phyloP scores from a whole-genome alignment of 495 filamentous ascomycete species.

The Chaetomium cochliodes region DNA sequence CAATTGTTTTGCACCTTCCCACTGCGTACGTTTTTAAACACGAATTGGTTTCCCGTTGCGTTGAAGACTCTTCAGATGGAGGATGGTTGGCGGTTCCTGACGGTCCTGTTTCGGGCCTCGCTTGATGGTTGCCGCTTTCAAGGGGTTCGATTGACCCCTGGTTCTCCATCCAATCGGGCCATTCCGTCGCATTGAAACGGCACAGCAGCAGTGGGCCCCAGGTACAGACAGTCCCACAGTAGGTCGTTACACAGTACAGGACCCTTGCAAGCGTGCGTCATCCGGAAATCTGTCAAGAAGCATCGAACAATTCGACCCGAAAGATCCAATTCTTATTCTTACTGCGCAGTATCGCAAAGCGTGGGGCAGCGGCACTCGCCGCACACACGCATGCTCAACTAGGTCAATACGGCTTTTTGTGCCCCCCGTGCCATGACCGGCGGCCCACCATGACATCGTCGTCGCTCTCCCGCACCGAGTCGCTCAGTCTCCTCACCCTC shows the following conservation, averaged over 20 bases:
- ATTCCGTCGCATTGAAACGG: neutral
- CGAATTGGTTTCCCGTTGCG: no score
- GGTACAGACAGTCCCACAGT: no score
- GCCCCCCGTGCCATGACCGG: neutral
- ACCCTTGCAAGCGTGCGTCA: conserved; percentile 8
- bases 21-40: no score
- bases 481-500: conserved; percentile 66
- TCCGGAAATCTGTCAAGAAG: conserved; percentile 26
- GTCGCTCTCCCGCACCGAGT: conserved; percentile 65
- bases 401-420: neutral
- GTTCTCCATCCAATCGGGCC: conserved; percentile 10
- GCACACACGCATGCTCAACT: neutral
- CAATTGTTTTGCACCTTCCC: no score
- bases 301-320: neutral
- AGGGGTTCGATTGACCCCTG: neutral
- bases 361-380: neutral
- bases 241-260: no score
- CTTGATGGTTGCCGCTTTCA: neutral
- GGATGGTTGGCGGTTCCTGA: neutral
- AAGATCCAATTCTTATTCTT: no score
- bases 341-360: neutral
- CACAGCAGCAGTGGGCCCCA: neutral
- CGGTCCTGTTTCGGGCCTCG: neutral
- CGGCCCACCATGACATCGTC: conserved; percentile 21
- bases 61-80: no score